A percentile compares a stretch with the other conserved stretches of the same genome.
Conservation (phyloP, 345 rosid genomes). For the Pseudoturritis turrita region DNA sequence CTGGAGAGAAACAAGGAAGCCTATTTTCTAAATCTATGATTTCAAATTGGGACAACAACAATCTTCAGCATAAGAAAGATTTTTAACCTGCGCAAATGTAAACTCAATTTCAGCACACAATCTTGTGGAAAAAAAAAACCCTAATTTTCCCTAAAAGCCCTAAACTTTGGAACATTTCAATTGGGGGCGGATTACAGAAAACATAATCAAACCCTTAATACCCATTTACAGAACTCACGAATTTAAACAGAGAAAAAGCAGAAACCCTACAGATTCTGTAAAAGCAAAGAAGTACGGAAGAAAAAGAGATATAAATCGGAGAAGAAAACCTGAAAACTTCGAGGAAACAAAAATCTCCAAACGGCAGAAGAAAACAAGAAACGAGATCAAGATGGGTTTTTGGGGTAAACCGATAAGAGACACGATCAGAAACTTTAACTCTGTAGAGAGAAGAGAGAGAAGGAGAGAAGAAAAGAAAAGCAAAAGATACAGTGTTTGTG, state of each 20-base stretch:
- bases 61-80: too few species aligned
- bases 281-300: neutral
- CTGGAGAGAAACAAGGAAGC: neutral
- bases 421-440: slow-evolving; percentile 49
- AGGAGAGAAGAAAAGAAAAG: slow-evolving; percentile 9
- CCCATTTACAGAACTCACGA: neutral
- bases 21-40: too few species aligned
- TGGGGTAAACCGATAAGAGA: slow-evolving; percentile 35
- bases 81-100: slow-evolving; percentile 15
- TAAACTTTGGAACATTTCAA: neutral
- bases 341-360: neutral
- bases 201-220: neutral
- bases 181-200: neutral
- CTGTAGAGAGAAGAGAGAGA: slow-evolving; percentile 26
- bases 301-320: slow-evolving; percentile 3
- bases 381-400: slow-evolving; percentile 32
- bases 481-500: slow-evolving; percentile 18
- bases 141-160: slow-evolving; percentile 11
- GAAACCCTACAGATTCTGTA: slow-evolving; percentile 18
- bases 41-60: too few species aligned
- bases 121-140: neutral
- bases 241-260: neutral
- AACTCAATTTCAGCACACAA: slow-evolving; percentile 12
- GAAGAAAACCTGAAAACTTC: slow-evolving; percentile 23
- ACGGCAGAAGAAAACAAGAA: slow-evolving; percentile 32